phyloP scores from a whole-genome alignment of 345 rosid genomes.

The Eucalyptus coolabah region DNA sequence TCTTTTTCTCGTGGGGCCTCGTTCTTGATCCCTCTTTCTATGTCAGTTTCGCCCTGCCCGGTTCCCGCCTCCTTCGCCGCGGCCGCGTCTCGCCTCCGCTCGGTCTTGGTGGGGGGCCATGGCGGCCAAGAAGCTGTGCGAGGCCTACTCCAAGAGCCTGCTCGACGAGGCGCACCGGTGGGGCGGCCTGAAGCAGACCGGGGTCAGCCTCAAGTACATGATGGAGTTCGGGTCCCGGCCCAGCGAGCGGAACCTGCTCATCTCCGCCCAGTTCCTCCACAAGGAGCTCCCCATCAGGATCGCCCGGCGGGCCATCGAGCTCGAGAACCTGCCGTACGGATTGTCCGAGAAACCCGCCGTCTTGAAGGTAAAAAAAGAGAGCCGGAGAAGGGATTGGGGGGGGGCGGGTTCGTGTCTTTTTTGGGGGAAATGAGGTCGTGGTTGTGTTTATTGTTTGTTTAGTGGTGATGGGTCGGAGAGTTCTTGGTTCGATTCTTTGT shows the following conservation, averaged over 20 bases:
- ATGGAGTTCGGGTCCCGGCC: constrained; percentile 89
- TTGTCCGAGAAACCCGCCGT: constrained; percentile 67
- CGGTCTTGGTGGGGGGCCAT: constrained; percentile 5
- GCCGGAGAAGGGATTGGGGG: not conserved
- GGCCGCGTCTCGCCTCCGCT: not conserved
- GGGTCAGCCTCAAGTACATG: constrained; percentile 87
- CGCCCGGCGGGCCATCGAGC: constrained; percentile 78
- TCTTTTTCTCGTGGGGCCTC: not conserved
- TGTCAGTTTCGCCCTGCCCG: not conserved
- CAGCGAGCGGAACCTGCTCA: constrained; percentile 44
- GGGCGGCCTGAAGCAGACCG: constrained; percentile 93
- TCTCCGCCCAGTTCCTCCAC: constrained; percentile 81
- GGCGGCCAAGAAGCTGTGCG: constrained; percentile 64
- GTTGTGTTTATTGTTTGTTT: not conserved
- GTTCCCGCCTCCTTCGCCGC: not conserved
- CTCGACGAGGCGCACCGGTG: constrained; percentile 64
- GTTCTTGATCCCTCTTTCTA: not conserved
- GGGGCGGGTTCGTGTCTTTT: not conserved
- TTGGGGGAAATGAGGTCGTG: not conserved
- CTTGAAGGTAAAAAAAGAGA: constrained; percentile 33
- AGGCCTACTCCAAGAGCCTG: constrained; percentile 46
- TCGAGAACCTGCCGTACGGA: constrained; percentile 70
- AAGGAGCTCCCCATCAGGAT: constrained; percentile 84
- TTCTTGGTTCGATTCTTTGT: not conserved
- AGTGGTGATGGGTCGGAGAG: not conserved